Evolutionary conservation across 2,329 filamentous ascomycete genomes (phyloP), one percentile per base, ranked within the genome.

Genomic region (Ceratocystis harringtonii): DNA sequence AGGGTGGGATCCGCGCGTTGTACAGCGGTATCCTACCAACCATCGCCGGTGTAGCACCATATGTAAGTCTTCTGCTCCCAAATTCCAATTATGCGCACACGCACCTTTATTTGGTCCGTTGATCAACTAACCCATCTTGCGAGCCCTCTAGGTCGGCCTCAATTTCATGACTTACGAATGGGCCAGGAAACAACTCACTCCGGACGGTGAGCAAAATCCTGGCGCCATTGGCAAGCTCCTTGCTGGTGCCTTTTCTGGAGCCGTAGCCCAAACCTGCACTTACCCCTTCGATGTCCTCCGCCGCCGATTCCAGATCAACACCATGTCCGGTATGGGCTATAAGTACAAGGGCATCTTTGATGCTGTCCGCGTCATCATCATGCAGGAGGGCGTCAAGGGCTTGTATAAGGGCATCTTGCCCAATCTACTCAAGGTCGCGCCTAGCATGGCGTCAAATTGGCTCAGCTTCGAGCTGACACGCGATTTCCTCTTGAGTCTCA

Each of bases 91-190:
- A 22, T 22, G 12, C n/a, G 17, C n/a, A 22, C 2, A 22, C 28
- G 28, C 22, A 12, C 4, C 19, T 50, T 10, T 50, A 22, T n/a
- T 28, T 25, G 6, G 15, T 10, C 3, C 17, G 6, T 12, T 5
- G 17, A 64, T 50, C 2, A 3, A 19, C 63, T 48, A 48, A 50
- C 36, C 36, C 43, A 41, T 19, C 36, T 57, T 25, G 19, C 45
- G 19, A 25, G 5, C 30, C 12, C 45, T n/a, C 45, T 70, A 91
- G 87, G 88, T 99, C 68, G 94, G 94, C 48, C 80, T 99, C 65
- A 99, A 99, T 75, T 99, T 99, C 75, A 97, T 97, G 91, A 90
- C 90, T 5, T 99, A 99, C 76, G 94, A 99, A 75, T 87, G 87
- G 61, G 87, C 92, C 67, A 86, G 94, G 68, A 85, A 86, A 71